Conservation (phyloP, 1,284 basidiomycete species). For the Pterulicium gracile region DNA sequence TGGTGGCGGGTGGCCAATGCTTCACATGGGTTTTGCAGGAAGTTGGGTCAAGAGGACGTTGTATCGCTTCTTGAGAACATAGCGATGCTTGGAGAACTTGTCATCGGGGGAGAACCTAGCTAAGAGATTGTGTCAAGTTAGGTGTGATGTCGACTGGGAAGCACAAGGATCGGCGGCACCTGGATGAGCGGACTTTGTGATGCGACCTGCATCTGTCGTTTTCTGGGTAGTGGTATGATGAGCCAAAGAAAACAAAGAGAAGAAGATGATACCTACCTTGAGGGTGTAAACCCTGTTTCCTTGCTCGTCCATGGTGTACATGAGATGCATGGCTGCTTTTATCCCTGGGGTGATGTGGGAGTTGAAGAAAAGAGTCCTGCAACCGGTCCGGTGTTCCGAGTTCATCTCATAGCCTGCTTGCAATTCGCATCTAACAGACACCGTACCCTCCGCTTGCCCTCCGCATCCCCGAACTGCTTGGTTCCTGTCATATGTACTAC, state of each 20-base stretch:
- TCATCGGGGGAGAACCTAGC: constrained; percentile 96
- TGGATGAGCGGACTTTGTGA: constrained; percentile 91
- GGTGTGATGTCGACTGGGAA: constrained; percentile 14
- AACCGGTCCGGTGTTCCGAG: too few species aligned
- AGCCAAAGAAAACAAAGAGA: not conserved
- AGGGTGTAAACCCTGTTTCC: constrained; percentile 66
- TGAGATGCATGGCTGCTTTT: constrained; percentile 3
- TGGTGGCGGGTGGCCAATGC: too few species aligned
- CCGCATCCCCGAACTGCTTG: too few species aligned
- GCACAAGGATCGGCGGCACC: constrained; percentile 35
- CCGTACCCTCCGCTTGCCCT: too few species aligned
- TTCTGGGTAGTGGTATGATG: too few species aligned
- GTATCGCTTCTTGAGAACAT: constrained; percentile 89
- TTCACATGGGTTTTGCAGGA: constrained; percentile 82
- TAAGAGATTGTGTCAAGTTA: constrained; percentile 18
- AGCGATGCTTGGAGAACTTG: constrained; percentile 93
- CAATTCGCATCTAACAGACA: too few species aligned
- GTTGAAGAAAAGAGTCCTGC: too few species aligned
- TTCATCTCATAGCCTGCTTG: too few species aligned
- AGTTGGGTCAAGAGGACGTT: constrained; percentile 81
- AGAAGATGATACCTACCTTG: constrained; percentile 65
- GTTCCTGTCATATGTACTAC: too few species aligned
- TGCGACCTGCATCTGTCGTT: constrained; percentile 66
- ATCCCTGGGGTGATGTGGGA: too few species aligned
- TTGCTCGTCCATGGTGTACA: constrained; percentile 1